phyloP scores from a whole-genome alignment of 176 grass and related monocot species.

The Lolium perenne region DNA sequence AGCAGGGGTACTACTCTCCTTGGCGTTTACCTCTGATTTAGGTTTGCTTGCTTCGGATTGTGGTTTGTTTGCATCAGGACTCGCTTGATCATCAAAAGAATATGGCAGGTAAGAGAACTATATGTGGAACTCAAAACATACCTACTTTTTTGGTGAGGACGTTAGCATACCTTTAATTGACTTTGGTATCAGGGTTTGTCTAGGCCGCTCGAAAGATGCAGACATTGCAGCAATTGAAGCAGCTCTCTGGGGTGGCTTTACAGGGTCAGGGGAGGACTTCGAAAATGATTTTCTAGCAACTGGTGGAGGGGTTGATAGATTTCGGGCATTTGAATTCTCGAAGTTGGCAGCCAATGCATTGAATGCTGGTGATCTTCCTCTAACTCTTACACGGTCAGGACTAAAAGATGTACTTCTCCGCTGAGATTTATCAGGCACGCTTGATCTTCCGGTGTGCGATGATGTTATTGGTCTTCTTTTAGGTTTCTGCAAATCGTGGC shows the following conservation, averaged over 20 bases:
- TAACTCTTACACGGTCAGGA: conserved; percentile 86
- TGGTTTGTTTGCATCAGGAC: conserved; percentile 57
- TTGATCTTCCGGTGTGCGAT: conserved; percentile 78
- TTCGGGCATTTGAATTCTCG: conserved; percentile 83
- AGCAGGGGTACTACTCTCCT: conserved; percentile 48
- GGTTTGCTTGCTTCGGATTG: conserved; percentile 67
- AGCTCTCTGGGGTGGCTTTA: conserved; percentile 65
- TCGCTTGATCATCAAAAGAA: conserved; percentile 70
- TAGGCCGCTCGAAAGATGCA: conserved; percentile 83
- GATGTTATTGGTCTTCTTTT: conserved; percentile 78
- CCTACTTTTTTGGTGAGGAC: conserved; percentile 34
- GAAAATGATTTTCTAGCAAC: conserved; percentile 65
- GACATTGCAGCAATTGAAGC: conserved; percentile 70
- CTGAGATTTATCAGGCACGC: conserved; percentile 88
- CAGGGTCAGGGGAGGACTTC: conserved; percentile 65
- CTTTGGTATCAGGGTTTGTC: conserved; percentile 87
- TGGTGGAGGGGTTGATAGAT: conserved; percentile 96
- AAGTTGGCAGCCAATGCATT: conserved; percentile 97
- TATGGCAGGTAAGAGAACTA: conserved; percentile 40
- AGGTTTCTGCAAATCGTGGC: conserved; percentile 67
- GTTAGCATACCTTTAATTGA: conserved; percentile 83
- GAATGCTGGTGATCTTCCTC: conserved; percentile 96
- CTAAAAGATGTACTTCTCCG: conserved; percentile 99
- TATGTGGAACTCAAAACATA: conserved; percentile 7
- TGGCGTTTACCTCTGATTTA: conserved; percentile 70